Percentiles rank a stretch among this genome's conserved stretches.
Conservation (phyloP, 768 basidiomycete species). For the Brasilioporus rufonigricans region DNA sequence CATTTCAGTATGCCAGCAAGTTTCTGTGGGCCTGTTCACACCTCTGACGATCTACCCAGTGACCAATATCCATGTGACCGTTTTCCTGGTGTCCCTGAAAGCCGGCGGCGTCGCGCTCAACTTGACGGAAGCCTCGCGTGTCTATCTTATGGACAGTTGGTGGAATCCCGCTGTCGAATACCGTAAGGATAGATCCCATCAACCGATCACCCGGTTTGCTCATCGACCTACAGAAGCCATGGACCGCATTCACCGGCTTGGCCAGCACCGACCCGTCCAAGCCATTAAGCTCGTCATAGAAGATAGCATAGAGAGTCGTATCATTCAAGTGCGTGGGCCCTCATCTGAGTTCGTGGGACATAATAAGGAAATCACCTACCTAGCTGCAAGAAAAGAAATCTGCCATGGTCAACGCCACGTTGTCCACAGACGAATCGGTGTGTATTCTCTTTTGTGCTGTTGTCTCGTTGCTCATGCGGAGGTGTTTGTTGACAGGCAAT, state of each 20-base stretch:
- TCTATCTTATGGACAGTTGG: conserved; percentile 97
- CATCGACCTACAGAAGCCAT: conserved; percentile 68
- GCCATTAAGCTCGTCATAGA: conserved; percentile 94
- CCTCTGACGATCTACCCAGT: conserved; percentile 43
- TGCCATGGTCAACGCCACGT: conserved; percentile 89
- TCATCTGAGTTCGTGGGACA: not conserved
- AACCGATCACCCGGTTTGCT: not conserved
- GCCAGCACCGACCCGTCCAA: conserved; percentile 91
- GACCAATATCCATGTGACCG: conserved; percentile 90
- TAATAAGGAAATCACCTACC: not conserved
- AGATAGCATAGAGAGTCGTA: conserved; percentile 94
- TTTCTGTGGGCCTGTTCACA: not conserved
- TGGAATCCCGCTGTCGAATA: conserved; percentile 98
- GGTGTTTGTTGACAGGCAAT: conserved; percentile 57
- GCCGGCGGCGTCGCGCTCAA: conserved; percentile 94
- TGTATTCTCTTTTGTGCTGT: conserved; percentile 20
- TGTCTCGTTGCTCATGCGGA: conserved; percentile 10
- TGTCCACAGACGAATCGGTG: conserved; percentile 79
- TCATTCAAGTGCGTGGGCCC: conserved; percentile 67
- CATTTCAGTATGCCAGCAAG: conserved; percentile 69
- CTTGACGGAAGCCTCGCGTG: conserved; percentile 86
- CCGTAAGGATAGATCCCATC: conserved; percentile 43
- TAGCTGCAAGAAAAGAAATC: conserved; percentile 96
- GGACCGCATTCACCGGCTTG: conserved; percentile 95
- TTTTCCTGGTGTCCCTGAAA: conserved; percentile 96